Percentiles rank a stretch among this genome's conserved stretches.
phyloP scores from a whole-genome alignment of 106 monocot genomes.

The Agapanthus africanus region DNA sequence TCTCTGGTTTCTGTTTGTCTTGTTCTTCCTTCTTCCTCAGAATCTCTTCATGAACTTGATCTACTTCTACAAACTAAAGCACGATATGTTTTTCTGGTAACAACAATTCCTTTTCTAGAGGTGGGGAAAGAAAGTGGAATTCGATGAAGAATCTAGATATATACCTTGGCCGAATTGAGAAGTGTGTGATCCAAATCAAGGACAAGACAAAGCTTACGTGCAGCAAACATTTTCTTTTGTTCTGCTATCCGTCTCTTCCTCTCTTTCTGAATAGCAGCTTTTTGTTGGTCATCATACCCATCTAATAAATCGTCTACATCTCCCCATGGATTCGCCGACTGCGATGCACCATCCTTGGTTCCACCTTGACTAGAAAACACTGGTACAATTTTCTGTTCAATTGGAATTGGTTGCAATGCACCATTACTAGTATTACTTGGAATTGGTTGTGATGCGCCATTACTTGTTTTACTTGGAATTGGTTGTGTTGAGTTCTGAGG shows the following conservation, averaged over 20 bases:
- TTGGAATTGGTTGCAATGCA: conserved; percentile 20
- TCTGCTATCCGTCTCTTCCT: conserved; percentile 90
- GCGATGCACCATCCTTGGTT: conserved; percentile 8
- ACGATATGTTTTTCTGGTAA: background rate
- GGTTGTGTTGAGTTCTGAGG: conserved; percentile 19
- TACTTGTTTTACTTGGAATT: conserved; percentile 12
- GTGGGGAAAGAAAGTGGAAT: background rate
- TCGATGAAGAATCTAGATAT: background rate
- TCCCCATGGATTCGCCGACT: conserved; percentile 47
- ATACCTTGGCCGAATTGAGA: conserved; percentile 25
- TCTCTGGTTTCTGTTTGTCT: conserved; percentile 54
- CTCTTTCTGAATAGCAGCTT: conserved; percentile 82
- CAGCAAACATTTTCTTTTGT: conserved; percentile 90
- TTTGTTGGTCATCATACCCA: conserved; percentile 91
- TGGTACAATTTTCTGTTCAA: conserved; percentile 22
- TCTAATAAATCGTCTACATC: conserved; percentile 83
- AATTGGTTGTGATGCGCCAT: conserved; percentile 14
- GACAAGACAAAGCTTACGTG: conserved; percentile 71
- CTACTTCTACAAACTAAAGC: conserved; percentile 80
- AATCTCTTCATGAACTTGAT: conserved; percentile 74
- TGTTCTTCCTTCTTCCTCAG: conserved; percentile 84
- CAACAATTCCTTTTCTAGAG: background rate
- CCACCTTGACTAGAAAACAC: conserved; percentile 5
- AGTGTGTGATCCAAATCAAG: conserved; percentile 98
- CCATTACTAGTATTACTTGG: conserved; percentile 8